phyloP scores from a whole-genome alignment of 2,329 filamentous ascomycete species.

The Neurospora sp. region DNA sequence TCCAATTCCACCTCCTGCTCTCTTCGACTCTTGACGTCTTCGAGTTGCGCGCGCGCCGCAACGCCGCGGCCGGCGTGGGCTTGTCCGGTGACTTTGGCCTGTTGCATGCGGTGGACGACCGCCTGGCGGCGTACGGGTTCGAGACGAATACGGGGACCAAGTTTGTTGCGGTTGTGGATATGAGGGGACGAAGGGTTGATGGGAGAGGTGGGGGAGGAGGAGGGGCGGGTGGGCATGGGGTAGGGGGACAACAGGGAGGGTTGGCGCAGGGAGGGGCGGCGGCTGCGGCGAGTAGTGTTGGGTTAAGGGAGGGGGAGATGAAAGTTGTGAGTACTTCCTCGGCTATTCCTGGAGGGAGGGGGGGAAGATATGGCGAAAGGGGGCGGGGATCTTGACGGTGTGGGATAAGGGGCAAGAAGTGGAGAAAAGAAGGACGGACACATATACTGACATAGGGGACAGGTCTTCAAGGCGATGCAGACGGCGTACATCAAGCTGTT shows the following conservation, averaged over 20 bases:
- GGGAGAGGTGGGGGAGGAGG: conserved; percentile 5
- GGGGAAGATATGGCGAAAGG: not conserved
- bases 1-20: conserved; percentile 87
- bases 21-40: conserved; percentile 92
- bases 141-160: conserved; percentile 93
- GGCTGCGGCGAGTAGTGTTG: conserved; percentile 31
- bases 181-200: conserved; percentile 58
- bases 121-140: conserved; percentile 89
- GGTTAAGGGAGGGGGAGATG: conserved; percentile 76
- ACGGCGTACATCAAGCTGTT: conserved; percentile 81
- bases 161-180: conserved; percentile 83
- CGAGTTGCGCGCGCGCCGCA: conserved; percentile 68
- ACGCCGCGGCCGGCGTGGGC: conserved; percentile 39
- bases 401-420: not conserved
- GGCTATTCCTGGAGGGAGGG: not conserved
- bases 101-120: conserved; percentile 87
- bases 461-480: conserved; percentile 78
- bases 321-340: conserved; percentile 53
- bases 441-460: conserved; percentile 3
- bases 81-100: conserved; percentile 80
- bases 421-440: conserved; percentile 1
- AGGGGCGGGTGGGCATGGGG: conserved; percentile 2
- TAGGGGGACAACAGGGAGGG: not conserved
- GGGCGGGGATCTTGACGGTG: not conserved
- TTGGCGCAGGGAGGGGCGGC: conserved; percentile 23